Percentiles rank a stretch among this genome's conserved stretches.
phyloP scores from a whole-genome alignment of 169 alveolate genomes.

The Cryptosporidium parvum region DNA sequence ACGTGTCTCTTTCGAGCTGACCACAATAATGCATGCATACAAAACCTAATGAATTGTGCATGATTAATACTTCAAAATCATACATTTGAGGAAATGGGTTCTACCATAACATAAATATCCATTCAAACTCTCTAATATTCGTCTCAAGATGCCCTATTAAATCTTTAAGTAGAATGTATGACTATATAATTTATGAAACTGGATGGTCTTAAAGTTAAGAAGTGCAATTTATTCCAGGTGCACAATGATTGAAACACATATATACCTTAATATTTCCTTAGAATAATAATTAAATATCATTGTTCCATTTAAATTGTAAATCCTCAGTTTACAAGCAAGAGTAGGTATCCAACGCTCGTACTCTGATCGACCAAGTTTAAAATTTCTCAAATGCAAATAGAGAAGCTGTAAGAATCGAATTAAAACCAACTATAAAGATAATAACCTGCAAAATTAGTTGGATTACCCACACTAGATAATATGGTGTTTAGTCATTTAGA shows the following conservation, averaged over 20 bases:
- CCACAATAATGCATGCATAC: background rate
- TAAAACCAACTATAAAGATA: background rate
- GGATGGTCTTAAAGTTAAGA: no score
- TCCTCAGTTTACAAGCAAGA: no score
- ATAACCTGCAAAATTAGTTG: background rate
- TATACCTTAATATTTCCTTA: background rate
- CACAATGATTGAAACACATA: background rate
- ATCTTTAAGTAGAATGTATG: background rate
- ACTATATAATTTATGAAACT: no score
- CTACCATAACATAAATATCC: no score
- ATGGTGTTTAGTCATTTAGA: background rate
- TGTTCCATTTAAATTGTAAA: no score
- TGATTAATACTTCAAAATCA: background rate
- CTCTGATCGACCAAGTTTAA: no score
- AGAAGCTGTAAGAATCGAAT: background rate
- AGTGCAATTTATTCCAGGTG: background rate
- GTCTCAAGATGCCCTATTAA: no score
- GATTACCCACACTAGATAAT: no score
- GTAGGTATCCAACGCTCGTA: no score
- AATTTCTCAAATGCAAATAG: background rate
- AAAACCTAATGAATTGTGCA: background rate
- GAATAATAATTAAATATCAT: no score
- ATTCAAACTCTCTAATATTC: background rate
- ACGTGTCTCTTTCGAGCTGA: no score
- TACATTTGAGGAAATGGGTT: no score